phyloP scores from a whole-genome alignment of 1,284 basidiomycete species.

The Apiotrichum gracile region DNA sequence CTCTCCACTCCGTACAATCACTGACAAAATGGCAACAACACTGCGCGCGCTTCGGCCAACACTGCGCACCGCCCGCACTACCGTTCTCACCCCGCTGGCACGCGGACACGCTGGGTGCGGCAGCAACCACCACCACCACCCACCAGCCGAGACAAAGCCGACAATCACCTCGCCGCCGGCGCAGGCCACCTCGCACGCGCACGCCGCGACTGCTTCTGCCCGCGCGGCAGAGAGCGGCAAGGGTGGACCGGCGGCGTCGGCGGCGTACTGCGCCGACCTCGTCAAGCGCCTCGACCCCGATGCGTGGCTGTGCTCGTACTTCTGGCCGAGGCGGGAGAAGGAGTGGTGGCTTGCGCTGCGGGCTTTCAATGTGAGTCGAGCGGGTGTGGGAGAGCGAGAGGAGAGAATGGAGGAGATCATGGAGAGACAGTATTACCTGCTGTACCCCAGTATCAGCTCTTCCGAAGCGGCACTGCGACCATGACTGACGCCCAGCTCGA shows the following conservation, averaged over 20 bases:
- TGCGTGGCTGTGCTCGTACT: slow-evolving; percentile 66
- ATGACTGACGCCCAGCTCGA: slow-evolving; percentile 59
- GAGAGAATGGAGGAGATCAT: not conserved
- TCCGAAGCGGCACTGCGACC: too few species aligned
- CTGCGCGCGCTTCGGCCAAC: not conserved
- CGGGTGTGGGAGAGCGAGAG: not conserved
- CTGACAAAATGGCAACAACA: not conserved
- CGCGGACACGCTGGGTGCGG: slow-evolving; percentile 4
- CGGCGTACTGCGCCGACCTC: slow-evolving; percentile 43
- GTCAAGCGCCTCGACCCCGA: slow-evolving; percentile 52
- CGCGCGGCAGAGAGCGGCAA: not conserved
- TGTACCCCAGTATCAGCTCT: too few species aligned
- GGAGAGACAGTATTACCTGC: not conserved
- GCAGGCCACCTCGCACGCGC: not conserved
- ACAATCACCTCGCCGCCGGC: not conserved
- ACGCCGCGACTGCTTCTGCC: not conserved
- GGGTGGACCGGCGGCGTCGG: slow-evolving; percentile 36
- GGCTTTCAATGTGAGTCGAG: slow-evolving; percentile 72
- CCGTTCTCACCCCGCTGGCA: not conserved
- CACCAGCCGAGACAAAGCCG: not conserved
- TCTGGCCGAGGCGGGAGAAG: slow-evolving; percentile 64
- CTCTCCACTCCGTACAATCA: not conserved
- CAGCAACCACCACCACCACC: not conserved
- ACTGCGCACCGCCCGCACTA: not conserved
- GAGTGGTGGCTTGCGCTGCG: slow-evolving; percentile 72